Percentiles rank a stretch among this genome's conserved stretches.
Conservation (phyloP, 192 early-diverging fungal species). For the Geranomyces variabilis region DNA sequence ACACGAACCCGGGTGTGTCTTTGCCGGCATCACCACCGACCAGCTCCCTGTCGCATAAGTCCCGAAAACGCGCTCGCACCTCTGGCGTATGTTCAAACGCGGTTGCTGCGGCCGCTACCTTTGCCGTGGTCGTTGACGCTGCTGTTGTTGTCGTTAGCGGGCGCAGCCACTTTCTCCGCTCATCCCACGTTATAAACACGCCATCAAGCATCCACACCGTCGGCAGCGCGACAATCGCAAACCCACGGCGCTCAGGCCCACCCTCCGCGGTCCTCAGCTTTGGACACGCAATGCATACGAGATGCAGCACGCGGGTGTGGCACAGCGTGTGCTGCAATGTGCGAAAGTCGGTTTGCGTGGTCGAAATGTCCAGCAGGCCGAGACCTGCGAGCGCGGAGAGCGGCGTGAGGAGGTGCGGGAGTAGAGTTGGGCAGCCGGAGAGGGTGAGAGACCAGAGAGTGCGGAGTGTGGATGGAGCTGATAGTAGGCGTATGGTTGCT, state of each 20-base stretch:
- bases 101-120: background rate
- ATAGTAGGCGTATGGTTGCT: no score
- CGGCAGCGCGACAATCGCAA: slow-evolving; percentile 40
- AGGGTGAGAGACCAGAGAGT: slow-evolving; percentile 38
- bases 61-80: slow-evolving; percentile 24
- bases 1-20: slow-evolving; percentile 16
- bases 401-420: slow-evolving; percentile 10
- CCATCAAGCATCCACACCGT: slow-evolving; percentile 50
- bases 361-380: slow-evolving; percentile 49
- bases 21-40: background rate
- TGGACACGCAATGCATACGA: slow-evolving; percentile 36
- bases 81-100: background rate
- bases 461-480: background rate
- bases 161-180: slow-evolving; percentile 39
- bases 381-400: slow-evolving; percentile 34
- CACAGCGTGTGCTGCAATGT: slow-evolving; percentile 39
- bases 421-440: background rate
- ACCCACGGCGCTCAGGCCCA: slow-evolving; percentile 38
- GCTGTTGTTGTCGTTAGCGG: background rate
- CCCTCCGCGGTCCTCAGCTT: slow-evolving; percentile 29
- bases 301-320: slow-evolving; percentile 29
- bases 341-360: slow-evolving; percentile 34
- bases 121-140: background rate
- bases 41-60: slow-evolving; percentile 34
- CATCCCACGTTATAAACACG: slow-evolving; percentile 33